These are phyloP conservation scores for Suhomyces bolitotheri DNA, from an alignment of 1,139 yeast genomes.

Conservation along the genomic window DNA sequence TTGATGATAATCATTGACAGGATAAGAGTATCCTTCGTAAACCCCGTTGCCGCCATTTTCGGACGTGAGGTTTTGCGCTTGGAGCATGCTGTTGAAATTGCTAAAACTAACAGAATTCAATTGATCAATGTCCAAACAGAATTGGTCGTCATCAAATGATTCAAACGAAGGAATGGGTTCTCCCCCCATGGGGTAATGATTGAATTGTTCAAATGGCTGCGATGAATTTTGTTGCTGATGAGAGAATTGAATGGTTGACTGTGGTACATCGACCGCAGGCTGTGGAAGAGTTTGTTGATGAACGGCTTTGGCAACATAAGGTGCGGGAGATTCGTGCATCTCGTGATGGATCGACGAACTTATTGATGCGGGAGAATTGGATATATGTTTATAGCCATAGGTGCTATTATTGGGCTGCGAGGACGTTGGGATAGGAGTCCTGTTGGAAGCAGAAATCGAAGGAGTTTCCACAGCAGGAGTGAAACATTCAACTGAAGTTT, in stretches of 20 bases:
- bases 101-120: slow-evolving; percentile 28
- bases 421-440: slow-evolving; percentile 8
- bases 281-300: slow-evolving; percentile 1
- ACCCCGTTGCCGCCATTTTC: slow-evolving; percentile 7
- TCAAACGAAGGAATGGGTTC: slow-evolving; percentile 8
- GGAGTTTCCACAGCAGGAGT: slow-evolving; percentile 14
- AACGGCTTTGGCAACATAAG: no score
- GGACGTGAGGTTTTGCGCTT: slow-evolving; percentile 12
- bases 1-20: slow-evolving; percentile 9
- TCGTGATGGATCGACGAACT: slow-evolving; percentile 13
- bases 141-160: slow-evolving; percentile 48
- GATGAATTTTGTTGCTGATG: slow-evolving; percentile 6
- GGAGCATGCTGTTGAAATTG: slow-evolving; percentile 22
- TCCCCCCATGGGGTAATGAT: slow-evolving; percentile 8
- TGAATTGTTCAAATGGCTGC: slow-evolving; percentile 7
- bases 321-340: slow-evolving; percentile 3
- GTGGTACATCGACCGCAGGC: slow-evolving; percentile 3
- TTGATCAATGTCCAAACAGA: slow-evolving; percentile 48
- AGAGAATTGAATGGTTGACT: slow-evolving; percentile 5
- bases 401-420: slow-evolving; percentile 1
- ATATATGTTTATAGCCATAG: slow-evolving; percentile 9
- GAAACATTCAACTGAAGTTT: slow-evolving; percentile 7
- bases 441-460: slow-evolving; percentile 2
- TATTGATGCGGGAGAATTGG: slow-evolving; percentile 14
- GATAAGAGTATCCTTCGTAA: slow-evolving; percentile 1